Base-by-base conservation (phyloP, 768 basidiomycete species). In the Phylloporus scabripes region DNA sequence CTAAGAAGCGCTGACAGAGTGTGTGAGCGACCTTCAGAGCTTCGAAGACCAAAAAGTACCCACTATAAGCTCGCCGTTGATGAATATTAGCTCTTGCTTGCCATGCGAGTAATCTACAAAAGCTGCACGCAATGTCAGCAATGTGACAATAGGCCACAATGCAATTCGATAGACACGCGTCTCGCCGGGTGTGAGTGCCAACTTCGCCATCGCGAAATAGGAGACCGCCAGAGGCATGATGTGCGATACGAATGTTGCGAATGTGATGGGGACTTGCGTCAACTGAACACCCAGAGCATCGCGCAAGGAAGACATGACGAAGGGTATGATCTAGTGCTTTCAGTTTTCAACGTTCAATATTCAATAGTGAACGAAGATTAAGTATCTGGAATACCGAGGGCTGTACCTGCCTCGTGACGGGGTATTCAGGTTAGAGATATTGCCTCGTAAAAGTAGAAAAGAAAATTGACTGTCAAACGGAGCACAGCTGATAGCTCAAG, bases 1-100 rank as follows among this genome's bases (percentile, higher is more conserved):
- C 20, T 6, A 32, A 15, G 18, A 28, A 31, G 2, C 55, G 14
- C 58, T 60, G 17, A 29, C 2, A 14, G 3, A 44, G 39, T 32
- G 29, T 42, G 3, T 14, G 3, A 40, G 7, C 14, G 8, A 9
- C 14, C 14, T 20, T 15, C 14, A 7, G 14, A 23, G 34, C 7
- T 36, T 24, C 20, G 2, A 23, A 40, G 1, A 20, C 23, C 7
- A 20, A 24, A 21, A 38, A 9, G 12, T 14, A 40, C 23, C 6
- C 12, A 40, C 39, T 8, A n/a, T 4, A 14, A 40, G 23, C 23
- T 40, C 39, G 39, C 23, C 39, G 3, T 40, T 40, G 39, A 40
- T 23, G 39, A 40, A 40, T 40, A 15, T 7, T 24, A 14, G 21
- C 21, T 40, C 39, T 5, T 11, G 14, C 12, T 23, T 40, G 21